Evolutionary conservation across 257 asterid genomes (phyloP), one percentile per base, ranked within the genome.

Genomic region (Fraxinus americana): DNA sequence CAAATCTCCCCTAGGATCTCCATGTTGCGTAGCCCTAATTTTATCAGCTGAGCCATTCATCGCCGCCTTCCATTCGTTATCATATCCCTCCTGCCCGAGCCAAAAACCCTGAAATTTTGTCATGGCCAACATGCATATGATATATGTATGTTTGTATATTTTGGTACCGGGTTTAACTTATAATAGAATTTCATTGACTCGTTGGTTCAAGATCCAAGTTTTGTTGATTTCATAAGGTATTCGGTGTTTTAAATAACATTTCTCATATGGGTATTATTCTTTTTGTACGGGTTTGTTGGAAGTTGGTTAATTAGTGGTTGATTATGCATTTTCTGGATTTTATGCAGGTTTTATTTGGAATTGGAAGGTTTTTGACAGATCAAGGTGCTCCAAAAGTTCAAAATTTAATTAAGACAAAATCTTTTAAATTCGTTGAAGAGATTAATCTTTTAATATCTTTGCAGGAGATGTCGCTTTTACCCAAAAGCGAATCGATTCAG

Each of bases 401-500:
- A 67, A 71, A n/a, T 57, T 71, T 35, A 27, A n/a, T n/a, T 12
- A 4, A 34, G 25, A 75, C 45, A 73, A 23, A 75, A 7, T 36
- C 11, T 52, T 27, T 13, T 21, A 21, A 61, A 59, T 67, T 36
- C 54, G 30, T 34, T 41, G 54, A 19, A 4, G 19, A 70, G 57
- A 74, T 38, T 52, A 83, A 21, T 66, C 77, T 19, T 81, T n/a
- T n/a, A 72, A 43, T 73, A 36, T 78, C 39, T 43, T 72, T 27
- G 30, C 73, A 65, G 73, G 89, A 87, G 77, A 90, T 92, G 94
- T 85, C 91, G 76, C 88, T 88, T 82, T 79, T 89, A 78, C 90
- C 90, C 12, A 86, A 89, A 73, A 84, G 79, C 76, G 92, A 89
- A 77, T 86, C 92, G 35, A 90, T 92, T 78, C 96, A 85, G 36